Evolutionary conservation across 331 rosid genomes (phyloP), one percentile per base, ranked within the genome.

Genomic region (Quercus tomentella): DNA sequence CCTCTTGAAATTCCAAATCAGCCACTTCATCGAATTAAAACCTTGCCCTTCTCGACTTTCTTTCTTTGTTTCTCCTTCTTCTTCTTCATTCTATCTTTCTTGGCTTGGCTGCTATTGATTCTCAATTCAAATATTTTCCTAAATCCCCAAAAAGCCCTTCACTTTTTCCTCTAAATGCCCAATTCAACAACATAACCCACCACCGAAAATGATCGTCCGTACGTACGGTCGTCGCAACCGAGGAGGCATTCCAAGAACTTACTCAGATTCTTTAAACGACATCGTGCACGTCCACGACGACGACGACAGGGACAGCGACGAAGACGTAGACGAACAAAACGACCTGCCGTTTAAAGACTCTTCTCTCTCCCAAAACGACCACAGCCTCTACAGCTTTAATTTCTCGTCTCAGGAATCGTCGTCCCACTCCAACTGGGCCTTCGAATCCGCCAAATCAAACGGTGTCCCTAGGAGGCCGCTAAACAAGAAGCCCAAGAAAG

Each of bases 181-280:
- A 74, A 63, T 35, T 14, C 56, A 1, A 26, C 76, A 56, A 80
- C 71, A 35, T 79, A 21, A 65, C 63, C 25, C 70, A 14, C 76
- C 67, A 14, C 61, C 76, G 68, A 28, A 76, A 5, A 83, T 86
- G 89, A 86, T 86, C 51, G 87, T 86, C 28, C 85, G 89, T 31
- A 86, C 87, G 23, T 86, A 86, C 87, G 83, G 83, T 52, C 89
- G 89, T 49, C 89, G 89, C 74, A 83, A 71, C 21, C 26, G 83
- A 66, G 15, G 87, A 66, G 15, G 87, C 10, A 72, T 80, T 21
- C 73, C 89, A 1, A 73, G 84, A 28, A 77, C 87, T 23, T 86
- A 80, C 70, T 83, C 89, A 0, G 80, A 43, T 1, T 62, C 83
- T 20, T 74, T 83, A 52, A 83, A 86, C 89, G 89, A 83, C 89